Conservation (phyloP, 345 rosid genomes). For the Geranium brycei region DNA sequence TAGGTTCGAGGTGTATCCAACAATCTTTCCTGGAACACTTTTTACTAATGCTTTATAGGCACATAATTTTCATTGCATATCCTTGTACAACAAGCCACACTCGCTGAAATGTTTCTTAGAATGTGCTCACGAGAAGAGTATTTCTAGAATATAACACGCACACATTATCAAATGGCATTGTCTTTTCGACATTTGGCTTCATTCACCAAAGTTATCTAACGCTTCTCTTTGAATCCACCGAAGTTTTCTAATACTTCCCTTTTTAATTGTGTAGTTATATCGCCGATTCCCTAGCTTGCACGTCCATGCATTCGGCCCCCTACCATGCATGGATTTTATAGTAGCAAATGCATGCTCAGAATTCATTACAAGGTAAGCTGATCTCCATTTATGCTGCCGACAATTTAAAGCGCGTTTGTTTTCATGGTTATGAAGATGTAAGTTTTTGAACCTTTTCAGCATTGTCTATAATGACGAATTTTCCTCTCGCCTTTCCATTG, state of each 20-base stretch:
- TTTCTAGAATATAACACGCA: too few relatives aligned
- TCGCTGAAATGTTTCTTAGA: too few relatives aligned
- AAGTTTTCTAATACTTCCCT: neutral
- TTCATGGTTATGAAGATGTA: constrained; percentile 4
- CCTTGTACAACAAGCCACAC: too few relatives aligned
- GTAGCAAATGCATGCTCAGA: constrained; percentile 72
- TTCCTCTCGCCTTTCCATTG: constrained; percentile 82
- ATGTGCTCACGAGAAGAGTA: too few relatives aligned
- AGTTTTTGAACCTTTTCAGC: constrained; percentile 44
- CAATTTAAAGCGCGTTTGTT: constrained; percentile 6
- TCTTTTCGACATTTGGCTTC: too few relatives aligned
- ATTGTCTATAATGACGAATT: constrained; percentile 71
- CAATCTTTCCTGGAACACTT: too few relatives aligned
- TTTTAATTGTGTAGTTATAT: constrained; percentile 34
- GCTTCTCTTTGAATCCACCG: neutral
- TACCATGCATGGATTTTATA: constrained; percentile 66
- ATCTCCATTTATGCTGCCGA: constrained; percentile 5
- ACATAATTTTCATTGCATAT: too few relatives aligned
- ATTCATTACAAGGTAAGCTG: constrained; percentile 64
- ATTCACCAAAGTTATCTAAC: too few relatives aligned
- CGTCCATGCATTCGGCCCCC: constrained; percentile 75
- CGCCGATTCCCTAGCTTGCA: constrained; percentile 45
- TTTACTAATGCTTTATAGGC: too few relatives aligned
- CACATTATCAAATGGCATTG: too few relatives aligned
- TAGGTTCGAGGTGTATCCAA: too few relatives aligned